phyloP scores from a whole-genome alignment of 2,329 filamentous ascomycete species.

The Fusarium piperis region DNA sequence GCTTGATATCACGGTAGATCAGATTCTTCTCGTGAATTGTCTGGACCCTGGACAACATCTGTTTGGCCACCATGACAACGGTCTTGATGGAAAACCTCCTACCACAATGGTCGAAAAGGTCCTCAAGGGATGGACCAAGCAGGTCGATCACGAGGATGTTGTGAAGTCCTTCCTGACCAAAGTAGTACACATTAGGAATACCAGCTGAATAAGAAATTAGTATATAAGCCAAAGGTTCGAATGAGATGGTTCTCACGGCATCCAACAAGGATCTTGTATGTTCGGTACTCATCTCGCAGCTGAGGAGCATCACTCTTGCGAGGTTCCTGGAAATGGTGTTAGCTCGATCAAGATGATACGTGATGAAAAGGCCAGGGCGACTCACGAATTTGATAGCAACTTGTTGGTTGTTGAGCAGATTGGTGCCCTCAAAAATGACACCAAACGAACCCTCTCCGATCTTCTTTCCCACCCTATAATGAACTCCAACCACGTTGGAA shows the following conservation, averaged over 20 bases:
- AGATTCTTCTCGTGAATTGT: conserved; percentile 98
- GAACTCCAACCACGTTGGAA: conserved; percentile 97
- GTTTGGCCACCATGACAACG: conserved; percentile 98
- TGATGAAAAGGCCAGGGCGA: neutral
- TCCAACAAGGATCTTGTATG: conserved; percentile 98
- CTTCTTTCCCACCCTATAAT: conserved; percentile 99
- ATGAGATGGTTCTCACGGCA: conserved; percentile 77
- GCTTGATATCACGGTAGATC: conserved; percentile 99
- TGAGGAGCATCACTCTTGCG: conserved; percentile 98
- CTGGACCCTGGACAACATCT: conserved; percentile 95
- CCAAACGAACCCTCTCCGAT: conserved; percentile 98
- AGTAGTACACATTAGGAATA: conserved; percentile 99
- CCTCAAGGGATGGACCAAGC: conserved; percentile 92
- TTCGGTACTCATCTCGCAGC: conserved; percentile 96
- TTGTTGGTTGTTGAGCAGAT: conserved; percentile 98
- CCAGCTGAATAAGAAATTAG: conserved; percentile 70
- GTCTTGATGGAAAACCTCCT: conserved; percentile 96
- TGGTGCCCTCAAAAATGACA: conserved; percentile 98
- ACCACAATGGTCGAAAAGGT: conserved; percentile 97
- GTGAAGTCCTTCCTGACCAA: conserved; percentile 96
- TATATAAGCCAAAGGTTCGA: conserved; percentile 44
- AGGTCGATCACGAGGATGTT: conserved; percentile 99
- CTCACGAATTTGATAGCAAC: conserved; percentile 99
- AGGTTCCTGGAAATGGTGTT: conserved; percentile 75
- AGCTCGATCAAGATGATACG: neutral